Conservation (phyloP, 352 stramenopile genomes). For the Phytopythium ostracodes region DNA sequence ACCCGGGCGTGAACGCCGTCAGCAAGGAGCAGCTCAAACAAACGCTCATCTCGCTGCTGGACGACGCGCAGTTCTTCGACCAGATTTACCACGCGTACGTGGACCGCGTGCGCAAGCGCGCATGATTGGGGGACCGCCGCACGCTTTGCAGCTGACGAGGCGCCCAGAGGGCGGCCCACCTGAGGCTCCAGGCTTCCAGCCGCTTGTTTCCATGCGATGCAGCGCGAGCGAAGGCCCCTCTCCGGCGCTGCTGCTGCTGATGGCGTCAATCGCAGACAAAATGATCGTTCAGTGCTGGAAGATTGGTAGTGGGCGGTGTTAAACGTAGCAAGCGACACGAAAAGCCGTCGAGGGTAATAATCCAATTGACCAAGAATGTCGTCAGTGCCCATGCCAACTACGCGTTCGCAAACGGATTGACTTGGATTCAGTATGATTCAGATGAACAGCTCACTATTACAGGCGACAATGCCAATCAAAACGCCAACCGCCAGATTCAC, state of each 20-base stretch:
- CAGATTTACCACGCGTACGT: conserved; percentile 88
- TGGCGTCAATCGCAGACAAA: neutral
- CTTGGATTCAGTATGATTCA: neutral
- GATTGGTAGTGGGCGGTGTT: neutral
- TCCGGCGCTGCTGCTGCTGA: neutral
- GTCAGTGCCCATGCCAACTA: neutral
- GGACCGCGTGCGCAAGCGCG: conserved; percentile 47
- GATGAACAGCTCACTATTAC: neutral
- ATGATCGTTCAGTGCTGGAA: neutral
- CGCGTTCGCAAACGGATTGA: neutral
- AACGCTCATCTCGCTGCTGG: conserved; percentile 71
- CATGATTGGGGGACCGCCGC: conserved; percentile 16
- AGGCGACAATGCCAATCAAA: no score
- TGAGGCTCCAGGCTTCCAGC: neutral
- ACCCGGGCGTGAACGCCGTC: conserved; percentile 20
- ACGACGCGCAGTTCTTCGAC: conserved; percentile 84
- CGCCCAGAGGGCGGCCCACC: no score
- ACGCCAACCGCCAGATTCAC: no score
- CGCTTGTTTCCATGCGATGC: neutral
- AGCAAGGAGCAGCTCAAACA: conserved; percentile 88
- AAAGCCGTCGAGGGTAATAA: no score
- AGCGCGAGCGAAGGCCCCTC: neutral
- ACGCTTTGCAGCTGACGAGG: no score
- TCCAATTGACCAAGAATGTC: no score
- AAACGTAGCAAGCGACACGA: neutral